phyloP scores from a whole-genome alignment of 768 basidiomycete genomes.

The Daedaleopsis sinensis region DNA sequence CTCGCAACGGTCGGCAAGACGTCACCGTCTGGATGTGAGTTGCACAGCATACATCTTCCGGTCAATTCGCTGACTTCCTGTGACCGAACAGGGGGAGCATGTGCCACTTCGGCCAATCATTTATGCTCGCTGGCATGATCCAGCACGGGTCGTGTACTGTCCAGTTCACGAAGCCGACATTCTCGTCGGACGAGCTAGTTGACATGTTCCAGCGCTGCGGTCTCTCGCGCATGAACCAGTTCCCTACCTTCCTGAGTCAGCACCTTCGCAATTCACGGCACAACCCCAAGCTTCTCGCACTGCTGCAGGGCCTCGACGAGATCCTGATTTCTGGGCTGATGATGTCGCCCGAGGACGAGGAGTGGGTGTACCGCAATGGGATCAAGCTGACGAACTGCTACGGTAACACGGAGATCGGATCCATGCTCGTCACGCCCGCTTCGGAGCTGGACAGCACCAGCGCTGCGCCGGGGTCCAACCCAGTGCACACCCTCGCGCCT shows the following conservation, averaged over 20 bases:
- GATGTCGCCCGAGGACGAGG: constrained; percentile 53
- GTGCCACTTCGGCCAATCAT: constrained; percentile 80
- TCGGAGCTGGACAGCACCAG: constrained; percentile 1
- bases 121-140: constrained; percentile 45
- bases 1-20: constrained; percentile 56
- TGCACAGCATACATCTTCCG: constrained; percentile 17
- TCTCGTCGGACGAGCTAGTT: constrained; percentile 33
- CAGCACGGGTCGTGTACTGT: constrained; percentile 32
- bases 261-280: constrained; percentile 50
- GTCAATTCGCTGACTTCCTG: constrained; percentile 24
- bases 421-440: constrained; percentile 34
- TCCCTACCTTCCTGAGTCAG: constrained; percentile 32
- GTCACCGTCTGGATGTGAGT: constrained; percentile 76
- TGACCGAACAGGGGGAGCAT: constrained; percentile 67
- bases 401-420: constrained; percentile 32
- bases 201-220: constrained; percentile 59
- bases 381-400: constrained; percentile 49
- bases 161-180: constrained; percentile 29
- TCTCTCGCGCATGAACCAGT: constrained; percentile 34
- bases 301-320: constrained; percentile 32
- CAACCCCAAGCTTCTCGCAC: constrained; percentile 54
- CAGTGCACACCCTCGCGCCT: constrained; percentile 50
- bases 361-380: constrained; percentile 32
- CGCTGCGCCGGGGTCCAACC: constrained; percentile 38
- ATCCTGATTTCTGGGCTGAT: constrained; percentile 34